phyloP scores from a whole-genome alignment of 1,139 yeast species.

The Taphrina pruni region DNA sequence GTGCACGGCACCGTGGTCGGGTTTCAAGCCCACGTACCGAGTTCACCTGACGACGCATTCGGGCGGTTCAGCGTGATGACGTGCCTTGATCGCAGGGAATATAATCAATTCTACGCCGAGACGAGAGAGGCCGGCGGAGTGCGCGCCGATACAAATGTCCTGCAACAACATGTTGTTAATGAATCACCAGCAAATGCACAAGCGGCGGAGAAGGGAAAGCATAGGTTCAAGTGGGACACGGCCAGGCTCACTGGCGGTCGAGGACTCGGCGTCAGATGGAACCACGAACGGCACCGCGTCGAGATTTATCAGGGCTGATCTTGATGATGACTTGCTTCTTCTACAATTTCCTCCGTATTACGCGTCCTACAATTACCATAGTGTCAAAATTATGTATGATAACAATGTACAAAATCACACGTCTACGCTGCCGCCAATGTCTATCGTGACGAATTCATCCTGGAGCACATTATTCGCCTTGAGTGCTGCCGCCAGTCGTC shows the following conservation, averaged over 20 bases:
- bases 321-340: neutral
- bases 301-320: conserved; percentile 32
- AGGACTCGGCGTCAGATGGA: conserved; percentile 38
- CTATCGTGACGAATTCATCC: conserved; percentile 34
- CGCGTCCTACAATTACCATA: neutral
- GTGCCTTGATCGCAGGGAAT: neutral
- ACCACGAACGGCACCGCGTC: conserved; percentile 24
- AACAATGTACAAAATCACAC: conserved; percentile 14
- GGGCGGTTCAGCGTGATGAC: conserved; percentile 3
- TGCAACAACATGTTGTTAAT: neutral
- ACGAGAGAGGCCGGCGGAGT: conserved; percentile 14
- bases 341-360: too few relatives aligned
- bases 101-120: neutral
- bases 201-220: neutral
- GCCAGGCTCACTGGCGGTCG: conserved; percentile 22
- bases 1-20: conserved; percentile 9
- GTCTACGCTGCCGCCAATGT: conserved; percentile 35
- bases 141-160: conserved; percentile 6
- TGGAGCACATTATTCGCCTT: neutral
- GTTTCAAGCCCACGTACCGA: neutral
- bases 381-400: neutral
- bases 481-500: conserved; percentile 15
- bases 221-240: conserved; percentile 27
- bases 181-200: neutral
- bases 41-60: neutral